These are phyloP conservation scores for Pinus tabuliformis DNA, from an alignment of 75 land plant genomes.

Conservation along the genomic window DNA sequence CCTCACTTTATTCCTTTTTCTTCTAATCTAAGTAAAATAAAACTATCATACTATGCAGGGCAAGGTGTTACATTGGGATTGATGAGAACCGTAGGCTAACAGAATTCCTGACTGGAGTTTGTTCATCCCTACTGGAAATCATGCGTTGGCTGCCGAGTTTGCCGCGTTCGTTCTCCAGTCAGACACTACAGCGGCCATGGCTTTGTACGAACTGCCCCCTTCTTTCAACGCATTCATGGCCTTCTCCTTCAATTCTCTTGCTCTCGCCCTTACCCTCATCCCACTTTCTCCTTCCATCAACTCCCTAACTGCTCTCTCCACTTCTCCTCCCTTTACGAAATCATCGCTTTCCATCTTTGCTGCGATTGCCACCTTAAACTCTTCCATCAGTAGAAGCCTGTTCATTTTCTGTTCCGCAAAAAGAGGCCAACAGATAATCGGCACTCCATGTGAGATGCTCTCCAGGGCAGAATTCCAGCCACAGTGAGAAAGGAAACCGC, in stretches of 20 bases:
- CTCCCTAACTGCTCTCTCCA: conserved; percentile 1
- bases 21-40: no score
- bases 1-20: no score
- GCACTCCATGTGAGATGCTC: conserved; percentile 7
- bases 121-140: no score
- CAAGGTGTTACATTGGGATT: no score
- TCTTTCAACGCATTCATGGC: neutral
- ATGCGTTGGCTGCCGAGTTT: no score
- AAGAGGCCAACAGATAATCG: neutral
- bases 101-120: no score
- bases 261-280: neutral
- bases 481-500: conserved; percentile 34
- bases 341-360: neutral
- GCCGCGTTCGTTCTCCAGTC: neutral
- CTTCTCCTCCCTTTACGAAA: neutral
- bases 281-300: conserved; percentile 2
- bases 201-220: neutral
- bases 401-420: conserved; percentile 7
- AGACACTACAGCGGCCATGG: neutral
- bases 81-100: no score
- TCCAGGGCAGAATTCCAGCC: conserved; percentile 43
- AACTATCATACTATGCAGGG: no score
- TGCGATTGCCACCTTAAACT: conserved; percentile 3
- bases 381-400: neutral
- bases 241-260: neutral